These are phyloP conservation scores for Corymbia citriodora DNA, from an alignment of 441 rosid species.

Conservation along the genomic window DNA sequence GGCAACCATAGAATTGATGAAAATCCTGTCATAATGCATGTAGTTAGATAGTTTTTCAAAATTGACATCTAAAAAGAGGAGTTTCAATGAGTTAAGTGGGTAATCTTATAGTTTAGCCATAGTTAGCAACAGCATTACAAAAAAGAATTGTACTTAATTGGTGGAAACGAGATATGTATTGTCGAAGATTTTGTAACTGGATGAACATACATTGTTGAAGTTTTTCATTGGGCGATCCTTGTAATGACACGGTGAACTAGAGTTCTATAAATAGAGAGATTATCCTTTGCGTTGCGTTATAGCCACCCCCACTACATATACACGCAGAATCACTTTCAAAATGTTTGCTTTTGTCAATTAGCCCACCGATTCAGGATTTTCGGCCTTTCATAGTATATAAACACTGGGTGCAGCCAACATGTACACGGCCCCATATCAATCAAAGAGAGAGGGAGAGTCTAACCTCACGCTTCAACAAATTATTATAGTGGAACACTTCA, in stretches of 20 bases:
- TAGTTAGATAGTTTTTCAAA: background rate
- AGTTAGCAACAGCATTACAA: background rate
- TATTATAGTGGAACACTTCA: background rate
- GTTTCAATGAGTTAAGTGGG: background rate
- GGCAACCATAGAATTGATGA: rapidly evolving
- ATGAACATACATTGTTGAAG: background rate
- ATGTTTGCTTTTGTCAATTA: too few species aligned
- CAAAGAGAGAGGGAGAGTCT: too few species aligned
- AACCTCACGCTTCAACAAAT: background rate
- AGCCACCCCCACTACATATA: background rate
- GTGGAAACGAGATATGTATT: too few species aligned
- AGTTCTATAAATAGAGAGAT: background rate
- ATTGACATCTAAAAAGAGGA: background rate
- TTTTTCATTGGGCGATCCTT: background rate
- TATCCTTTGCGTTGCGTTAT: background rate
- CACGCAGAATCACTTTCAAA: background rate
- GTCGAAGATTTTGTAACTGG: too few species aligned
- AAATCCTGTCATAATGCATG: background rate
- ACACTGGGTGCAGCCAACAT: too few species aligned
- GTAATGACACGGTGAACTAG: background rate
- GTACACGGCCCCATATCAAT: too few species aligned
- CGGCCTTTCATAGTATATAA: too few species aligned
- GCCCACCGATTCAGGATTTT: too few species aligned
- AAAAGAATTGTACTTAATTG: too few species aligned
- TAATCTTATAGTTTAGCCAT: background rate